Base-by-base conservation (phyloP, 306 rosid genomes). In the Hylodesmum podocarpum region DNA sequence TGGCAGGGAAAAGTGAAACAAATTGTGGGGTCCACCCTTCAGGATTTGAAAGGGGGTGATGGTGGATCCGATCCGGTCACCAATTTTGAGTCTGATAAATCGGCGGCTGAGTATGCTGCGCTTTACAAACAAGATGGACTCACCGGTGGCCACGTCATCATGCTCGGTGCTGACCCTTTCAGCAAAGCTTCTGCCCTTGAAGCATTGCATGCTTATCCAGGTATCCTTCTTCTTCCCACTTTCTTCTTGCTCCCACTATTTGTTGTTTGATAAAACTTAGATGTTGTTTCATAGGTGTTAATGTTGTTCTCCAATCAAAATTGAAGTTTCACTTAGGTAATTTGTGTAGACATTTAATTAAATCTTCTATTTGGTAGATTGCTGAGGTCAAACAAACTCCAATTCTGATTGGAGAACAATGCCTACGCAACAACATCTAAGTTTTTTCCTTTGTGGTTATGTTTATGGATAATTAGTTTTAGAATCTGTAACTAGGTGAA, bases 101-200 rank as follows among this genome's bases (percentile, higher is more conserved):
- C 97, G 4, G 96, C 97, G 1, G 94, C 89, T n/a, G 97, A 86
- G 80, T 95, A 70, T 81, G 96, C 97, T 8, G 64, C 61, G 37
- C 84, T 92, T 88, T 96, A 96, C 81, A 87, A 83, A 81, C 87
- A 73, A 46, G 93, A 96, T 87, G 89, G 85, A 58, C 93, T 91
- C 49, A 83, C 78, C 2, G 99, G 98, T 62, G 99, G 99, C 62
- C 97, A 91, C 74, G 96, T 88, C 9, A 89, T 96, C 78, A 91
- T 96, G 99, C 92, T 96, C 8, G 98, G 98, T 69, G 94, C 90
- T 2, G 99, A 92, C 66, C 89, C 99, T 83, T 84, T 91, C 75
- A 92, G 99, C 69, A 86, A 57, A 84, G 84, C 79, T 87, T 90
- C 97, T 40, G 91, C 97, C 31, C 78, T 86, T 36, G 90, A 96